These are phyloP conservation scores for Geosmithia flava DNA, from an alignment of 2,329 filamentous ascomycete genomes.

Conservation along the genomic window DNA sequence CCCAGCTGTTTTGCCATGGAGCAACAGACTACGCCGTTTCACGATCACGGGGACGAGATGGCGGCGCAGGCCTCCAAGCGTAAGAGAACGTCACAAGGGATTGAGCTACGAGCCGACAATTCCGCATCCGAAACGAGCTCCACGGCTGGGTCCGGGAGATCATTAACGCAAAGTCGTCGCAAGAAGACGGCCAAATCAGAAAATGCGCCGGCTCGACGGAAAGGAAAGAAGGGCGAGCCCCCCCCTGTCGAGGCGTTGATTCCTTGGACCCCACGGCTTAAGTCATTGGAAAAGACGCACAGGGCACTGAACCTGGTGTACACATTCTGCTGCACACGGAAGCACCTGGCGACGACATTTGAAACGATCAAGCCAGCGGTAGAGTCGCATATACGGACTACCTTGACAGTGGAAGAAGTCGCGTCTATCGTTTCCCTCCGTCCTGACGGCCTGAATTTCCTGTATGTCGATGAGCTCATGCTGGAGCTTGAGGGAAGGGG, in stretches of 20 bases:
- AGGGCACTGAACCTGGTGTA: conserved; percentile 83
- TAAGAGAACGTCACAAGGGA: not conserved
- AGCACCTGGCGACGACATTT: conserved; percentile 84
- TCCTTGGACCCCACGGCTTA: conserved; percentile 66
- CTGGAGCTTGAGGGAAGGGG: conserved; percentile 70
- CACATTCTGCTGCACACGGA: conserved; percentile 88
- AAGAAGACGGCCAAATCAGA: not conserved
- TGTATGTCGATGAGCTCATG: conserved; percentile 75
- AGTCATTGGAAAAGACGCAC: conserved; percentile 61
- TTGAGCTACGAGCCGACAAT: not conserved
- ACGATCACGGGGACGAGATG: not conserved
- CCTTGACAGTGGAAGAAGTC: conserved; percentile 64
- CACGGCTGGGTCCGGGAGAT: not conserved
- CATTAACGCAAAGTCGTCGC: not conserved
- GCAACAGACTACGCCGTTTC: not conserved
- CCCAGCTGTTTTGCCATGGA: not conserved
- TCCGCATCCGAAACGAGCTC: not conserved
- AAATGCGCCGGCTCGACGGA: not conserved
- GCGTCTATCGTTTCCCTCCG: conserved; percentile 69
- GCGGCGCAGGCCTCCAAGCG: not conserved
- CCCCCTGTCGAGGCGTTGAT: conserved; percentile 17
- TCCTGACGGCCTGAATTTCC: conserved; percentile 68
- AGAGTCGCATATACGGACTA: conserved; percentile 64
- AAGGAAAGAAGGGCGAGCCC: conserved; percentile 5
- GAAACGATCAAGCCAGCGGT: conserved; percentile 78